These are phyloP conservation scores for Conringia planisiliqua DNA, from an alignment of 345 rosid species.

Conservation along the genomic window DNA sequence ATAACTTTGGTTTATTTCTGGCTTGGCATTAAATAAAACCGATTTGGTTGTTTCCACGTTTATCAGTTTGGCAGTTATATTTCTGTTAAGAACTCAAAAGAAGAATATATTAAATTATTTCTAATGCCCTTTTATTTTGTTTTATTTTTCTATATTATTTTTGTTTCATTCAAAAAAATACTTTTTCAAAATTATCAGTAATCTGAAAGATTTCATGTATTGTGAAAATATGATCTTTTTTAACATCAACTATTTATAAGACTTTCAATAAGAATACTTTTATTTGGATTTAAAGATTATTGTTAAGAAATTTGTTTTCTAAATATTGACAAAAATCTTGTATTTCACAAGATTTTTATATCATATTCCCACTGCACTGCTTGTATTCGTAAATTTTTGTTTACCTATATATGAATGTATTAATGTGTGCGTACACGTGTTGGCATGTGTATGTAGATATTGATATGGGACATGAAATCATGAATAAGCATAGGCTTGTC, in stretches of 20 bases:
- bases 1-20: background rate
- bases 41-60: background rate
- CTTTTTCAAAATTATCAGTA: background rate
- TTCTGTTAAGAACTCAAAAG: background rate
- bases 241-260: background rate
- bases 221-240: background rate
- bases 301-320: background rate
- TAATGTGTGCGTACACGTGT: slow-evolving; percentile 12
- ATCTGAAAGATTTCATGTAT: background rate
- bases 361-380: background rate
- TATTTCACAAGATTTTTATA: background rate
- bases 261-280: background rate
- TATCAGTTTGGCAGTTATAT: background rate
- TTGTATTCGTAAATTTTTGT: background rate
- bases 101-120: background rate
- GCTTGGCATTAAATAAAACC: slow-evolving; percentile 1
- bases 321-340: background rate
- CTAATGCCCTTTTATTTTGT: background rate
- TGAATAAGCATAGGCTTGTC: slow-evolving; percentile 19
- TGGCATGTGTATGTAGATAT: slow-evolving; percentile 18
- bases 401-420: background rate
- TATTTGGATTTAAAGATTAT: background rate
- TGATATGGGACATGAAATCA: slow-evolving; percentile 25
- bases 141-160: background rate
- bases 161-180: background rate